phyloP scores from a whole-genome alignment of 1,139 yeast genomes.

The Geotrichum europaeum region DNA sequence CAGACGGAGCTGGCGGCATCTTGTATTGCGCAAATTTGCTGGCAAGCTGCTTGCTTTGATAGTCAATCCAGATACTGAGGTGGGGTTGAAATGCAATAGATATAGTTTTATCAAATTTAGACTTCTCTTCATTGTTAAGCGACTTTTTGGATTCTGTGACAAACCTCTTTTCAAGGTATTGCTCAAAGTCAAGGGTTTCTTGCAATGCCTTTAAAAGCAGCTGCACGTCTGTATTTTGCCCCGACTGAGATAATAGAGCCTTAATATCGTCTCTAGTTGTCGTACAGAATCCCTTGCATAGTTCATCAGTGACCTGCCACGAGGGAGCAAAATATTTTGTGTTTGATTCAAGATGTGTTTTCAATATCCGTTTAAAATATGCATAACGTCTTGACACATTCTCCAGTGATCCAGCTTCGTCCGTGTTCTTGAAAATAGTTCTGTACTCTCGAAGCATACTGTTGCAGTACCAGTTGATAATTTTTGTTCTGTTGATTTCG shows the following conservation, averaged over 20 bases:
- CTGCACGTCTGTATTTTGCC: slow-evolving; percentile 46
- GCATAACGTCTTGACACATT: slow-evolving; percentile 75
- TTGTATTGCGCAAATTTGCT: slow-evolving; percentile 46
- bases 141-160: slow-evolving; percentile 25
- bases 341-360: slow-evolving; percentile 51
- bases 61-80: slow-evolving; percentile 76
- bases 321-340: slow-evolving; percentile 53
- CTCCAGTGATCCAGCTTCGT: slow-evolving; percentile 92
- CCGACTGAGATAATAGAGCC: slow-evolving; percentile 38
- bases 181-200: slow-evolving; percentile 73
- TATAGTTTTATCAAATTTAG: slow-evolving; percentile 43
- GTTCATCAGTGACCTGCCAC: slow-evolving; percentile 65
- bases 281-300: slow-evolving; percentile 60
- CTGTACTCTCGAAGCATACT: slow-evolving; percentile 67
- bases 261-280: slow-evolving; percentile 63
- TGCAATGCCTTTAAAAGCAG: slow-evolving; percentile 54
- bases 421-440: slow-evolving; percentile 65
- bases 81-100: slow-evolving; percentile 82
- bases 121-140: slow-evolving; percentile 12
- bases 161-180: slow-evolving; percentile 56
- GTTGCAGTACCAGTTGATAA: slow-evolving; percentile 70
- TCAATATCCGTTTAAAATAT: slow-evolving; percentile 67
- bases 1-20: slow-evolving; percentile 29
- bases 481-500: slow-evolving; percentile 50
- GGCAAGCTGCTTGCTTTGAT: slow-evolving; percentile 63